Conservation (phyloP, 2,329 filamentous ascomycete species). For the Aureobasidium sp. region DNA sequence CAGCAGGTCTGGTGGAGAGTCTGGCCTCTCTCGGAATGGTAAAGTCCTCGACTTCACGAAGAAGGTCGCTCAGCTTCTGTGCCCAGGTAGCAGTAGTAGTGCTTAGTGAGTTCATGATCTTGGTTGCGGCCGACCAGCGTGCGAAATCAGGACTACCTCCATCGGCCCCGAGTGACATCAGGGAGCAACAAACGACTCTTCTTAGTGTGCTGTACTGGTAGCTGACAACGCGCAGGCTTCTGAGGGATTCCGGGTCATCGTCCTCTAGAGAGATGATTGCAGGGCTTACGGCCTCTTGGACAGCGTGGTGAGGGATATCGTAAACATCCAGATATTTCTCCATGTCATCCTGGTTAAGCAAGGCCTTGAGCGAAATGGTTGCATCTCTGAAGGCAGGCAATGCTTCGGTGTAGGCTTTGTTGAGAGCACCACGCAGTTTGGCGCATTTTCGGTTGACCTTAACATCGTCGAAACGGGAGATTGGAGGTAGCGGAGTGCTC, state of each 20-base stretch:
- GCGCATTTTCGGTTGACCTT: constrained; percentile 67
- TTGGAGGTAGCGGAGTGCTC: constrained; percentile 82
- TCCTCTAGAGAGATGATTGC: constrained; percentile 47
- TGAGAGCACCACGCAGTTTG: constrained; percentile 68
- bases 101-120: constrained; percentile 61
- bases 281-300: constrained; percentile 43
- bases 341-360: constrained; percentile 71
- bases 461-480: constrained; percentile 74
- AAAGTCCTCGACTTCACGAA: constrained; percentile 64
- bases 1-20: constrained; percentile 44
- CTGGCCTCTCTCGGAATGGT: constrained; percentile 45
- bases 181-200: constrained; percentile 78
- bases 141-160: constrained; percentile 67
- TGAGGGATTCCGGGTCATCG: constrained; percentile 69
- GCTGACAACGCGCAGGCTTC: constrained; percentile 56
- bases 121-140: constrained; percentile 69
- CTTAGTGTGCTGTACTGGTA: constrained; percentile 72
- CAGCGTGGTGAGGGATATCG: constrained; percentile 39
- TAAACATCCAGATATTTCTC: constrained; percentile 81
- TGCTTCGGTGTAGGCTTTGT: constrained; percentile 57
- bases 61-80: constrained; percentile 56
- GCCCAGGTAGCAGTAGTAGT: constrained; percentile 53
- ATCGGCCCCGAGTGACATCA: constrained; percentile 76
- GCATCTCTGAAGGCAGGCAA: constrained; percentile 65
- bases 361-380: constrained; percentile 56